Evolutionary conservation across 345 rosid genomes (phyloP), one percentile per base, ranked within the genome.

Genomic region (Acer saccharum): DNA sequence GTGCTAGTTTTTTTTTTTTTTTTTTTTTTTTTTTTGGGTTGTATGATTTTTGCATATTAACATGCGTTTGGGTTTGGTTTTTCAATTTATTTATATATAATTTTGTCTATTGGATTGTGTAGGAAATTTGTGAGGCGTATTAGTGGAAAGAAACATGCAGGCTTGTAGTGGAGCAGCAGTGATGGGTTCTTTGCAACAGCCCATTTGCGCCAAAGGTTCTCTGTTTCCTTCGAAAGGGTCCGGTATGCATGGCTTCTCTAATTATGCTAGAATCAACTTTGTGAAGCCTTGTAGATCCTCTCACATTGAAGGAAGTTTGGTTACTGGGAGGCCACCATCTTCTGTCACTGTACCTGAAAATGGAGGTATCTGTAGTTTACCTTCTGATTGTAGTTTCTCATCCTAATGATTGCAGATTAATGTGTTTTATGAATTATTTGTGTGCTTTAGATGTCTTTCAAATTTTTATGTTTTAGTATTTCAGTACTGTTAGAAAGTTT

Each of bases 111-210:
- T 73, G 58, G 23, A 62, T 14, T 44, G 17, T 62, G 29, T 27
- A 70, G 44, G 79, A 55, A 43, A 71, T 52, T 71, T 71, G 69
- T 20, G 55, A 29, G 39, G n/a, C 14, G 11, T 21, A 43, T 39
- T 46, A 63, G 66, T 27, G 43, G 20, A 72, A 69, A 74, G 29
- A 50, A 83, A 6, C 60, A 92, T 91, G 92, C 87, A 86, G 71
- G 84, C 90, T 76, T 88, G 81, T 80, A 69, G 84, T 68, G 91
- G 94, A 80, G 83, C 84, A 79, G 85, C 85, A 12, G 78, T 79
- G 29, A 88, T 79, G 84, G 91, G 83, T 79, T 91, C 94, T 81
- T 65, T 86, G 79, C 96, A 87, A 81, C 93, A 88, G 65, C 84
- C 89, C 10, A 44, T 82, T 77, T 75, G 79, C 81, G 79, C 83